A percentile compares a stretch with the other conserved stretches of the same genome.
These are phyloP conservation scores for Diaporthe capsici DNA, from an alignment of 2,329 filamentous ascomycete genomes.

Conservation along the genomic window DNA sequence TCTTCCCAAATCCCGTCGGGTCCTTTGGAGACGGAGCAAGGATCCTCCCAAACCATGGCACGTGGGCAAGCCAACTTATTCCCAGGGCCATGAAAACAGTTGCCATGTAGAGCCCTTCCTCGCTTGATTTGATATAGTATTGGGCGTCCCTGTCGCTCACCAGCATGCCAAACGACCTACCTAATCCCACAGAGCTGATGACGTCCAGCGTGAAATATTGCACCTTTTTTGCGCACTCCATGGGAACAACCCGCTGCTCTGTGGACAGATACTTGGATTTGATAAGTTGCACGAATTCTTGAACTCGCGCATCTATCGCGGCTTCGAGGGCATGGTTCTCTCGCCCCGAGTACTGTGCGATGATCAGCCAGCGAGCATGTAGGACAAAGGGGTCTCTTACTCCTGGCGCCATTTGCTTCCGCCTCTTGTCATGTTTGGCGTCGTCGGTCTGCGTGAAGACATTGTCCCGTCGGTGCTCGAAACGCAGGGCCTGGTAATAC, in stretches of 20 bases:
- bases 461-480: conserved; percentile 65
- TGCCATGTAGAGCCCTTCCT: conserved; percentile 5
- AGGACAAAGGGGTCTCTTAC: background rate
- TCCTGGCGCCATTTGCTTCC: conserved; percentile 53
- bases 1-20: background rate
- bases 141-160: conserved; percentile 58
- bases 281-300: conserved; percentile 61
- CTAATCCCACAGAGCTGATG: conserved; percentile 65
- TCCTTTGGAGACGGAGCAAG: conserved; percentile 5
- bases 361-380: conserved; percentile 42
- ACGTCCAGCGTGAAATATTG: conserved; percentile 69
- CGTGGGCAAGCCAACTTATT: conserved; percentile 2
- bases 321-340: conserved; percentile 66
- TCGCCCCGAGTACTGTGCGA: conserved; percentile 65
- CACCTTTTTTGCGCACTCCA: conserved; percentile 63
- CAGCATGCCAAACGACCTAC: conserved; percentile 64
- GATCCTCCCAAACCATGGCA: background rate
- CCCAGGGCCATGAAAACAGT: background rate
- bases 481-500: conserved; percentile 60
- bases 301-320: conserved; percentile 62
- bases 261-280: conserved; percentile 58
- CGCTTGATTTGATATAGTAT: background rate
- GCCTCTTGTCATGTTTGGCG: conserved; percentile 59
- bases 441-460: conserved; percentile 67
- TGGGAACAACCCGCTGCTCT: conserved; percentile 46